Percentiles rank a stretch among this genome's conserved stretches.
Conservation (phyloP, 345 rosid species). For the Syzygium oleosum region DNA sequence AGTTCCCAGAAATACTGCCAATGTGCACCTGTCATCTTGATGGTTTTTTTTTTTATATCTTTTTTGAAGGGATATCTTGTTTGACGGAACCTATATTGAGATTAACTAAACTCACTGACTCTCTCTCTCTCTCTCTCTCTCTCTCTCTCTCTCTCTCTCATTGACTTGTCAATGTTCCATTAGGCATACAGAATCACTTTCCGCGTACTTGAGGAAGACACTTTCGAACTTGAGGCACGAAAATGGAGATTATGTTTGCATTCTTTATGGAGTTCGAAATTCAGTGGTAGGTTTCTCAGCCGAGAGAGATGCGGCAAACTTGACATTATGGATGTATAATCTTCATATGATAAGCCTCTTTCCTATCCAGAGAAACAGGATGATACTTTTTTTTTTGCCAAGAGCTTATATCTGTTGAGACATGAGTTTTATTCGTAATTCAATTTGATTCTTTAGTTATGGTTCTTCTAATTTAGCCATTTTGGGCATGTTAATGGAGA, state of each 20-base stretch:
- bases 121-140: neutral
- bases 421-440: neutral
- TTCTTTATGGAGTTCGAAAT: slow-evolving; percentile 42
- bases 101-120: neutral
- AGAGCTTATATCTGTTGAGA: neutral
- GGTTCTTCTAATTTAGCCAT: neutral
- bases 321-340: neutral
- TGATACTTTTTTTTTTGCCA: neutral
- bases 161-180: neutral
- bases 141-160: neutral
- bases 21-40: neutral
- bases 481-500: neutral
- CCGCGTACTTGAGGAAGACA: slow-evolving; percentile 50
- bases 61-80: neutral
- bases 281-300: slow-evolving; percentile 31
- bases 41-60: neutral
- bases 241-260: slow-evolving; percentile 54
- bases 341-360: neutral
- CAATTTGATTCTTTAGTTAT: neutral
- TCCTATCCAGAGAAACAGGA: neutral
- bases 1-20: neutral
- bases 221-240: slow-evolving; percentile 60
- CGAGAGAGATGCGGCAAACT: neutral
- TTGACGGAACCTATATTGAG: neutral
- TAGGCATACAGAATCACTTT: slow-evolving; percentile 75